Conservation (phyloP, 352 stramenopile species). For the Phytophthora multivora region DNA sequence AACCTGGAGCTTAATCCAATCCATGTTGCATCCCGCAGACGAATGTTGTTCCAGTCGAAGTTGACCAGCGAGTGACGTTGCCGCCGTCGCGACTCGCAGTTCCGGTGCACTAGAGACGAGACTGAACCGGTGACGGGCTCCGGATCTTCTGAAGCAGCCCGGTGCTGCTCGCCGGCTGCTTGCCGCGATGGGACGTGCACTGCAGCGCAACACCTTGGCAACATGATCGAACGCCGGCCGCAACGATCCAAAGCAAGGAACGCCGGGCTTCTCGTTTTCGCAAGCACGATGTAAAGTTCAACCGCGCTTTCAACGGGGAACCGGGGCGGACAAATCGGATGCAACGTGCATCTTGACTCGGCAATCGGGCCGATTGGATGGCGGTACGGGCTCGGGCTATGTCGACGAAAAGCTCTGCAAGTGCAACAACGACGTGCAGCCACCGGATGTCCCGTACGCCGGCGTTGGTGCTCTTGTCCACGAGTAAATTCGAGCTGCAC, state of each 20-base stretch:
- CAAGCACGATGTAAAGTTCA: conserved; percentile 12
- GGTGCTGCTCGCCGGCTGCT: conserved; percentile 12
- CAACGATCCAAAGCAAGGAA: not conserved
- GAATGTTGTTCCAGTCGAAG: conserved; percentile 21
- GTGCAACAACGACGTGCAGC: conserved; percentile 38
- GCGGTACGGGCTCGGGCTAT: conserved; percentile 23
- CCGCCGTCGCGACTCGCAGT: conserved; percentile 6
- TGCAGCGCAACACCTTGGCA: conserved; percentile 9
- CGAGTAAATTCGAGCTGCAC: conserved; percentile 29
- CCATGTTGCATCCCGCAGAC: conserved; percentile 5
- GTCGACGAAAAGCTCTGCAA: conserved; percentile 18
- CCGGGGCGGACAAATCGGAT: conserved; percentile 5
- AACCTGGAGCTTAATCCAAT: conserved; percentile 9
- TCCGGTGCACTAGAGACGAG: conserved; percentile 27
- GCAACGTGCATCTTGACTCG: conserved; percentile 3
- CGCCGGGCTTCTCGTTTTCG: not conserved
- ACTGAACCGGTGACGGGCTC: conserved; percentile 14
- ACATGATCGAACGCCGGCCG: not conserved
- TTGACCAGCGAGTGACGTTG: conserved; percentile 11
- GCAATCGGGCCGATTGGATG: conserved; percentile 18
- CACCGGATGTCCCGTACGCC: conserved; percentile 24
- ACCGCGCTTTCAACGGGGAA: conserved; percentile 6
- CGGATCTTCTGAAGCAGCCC: conserved; percentile 29
- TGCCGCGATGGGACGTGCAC: conserved; percentile 1
- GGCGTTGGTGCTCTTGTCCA: conserved; percentile 29